Conservation (phyloP, 306 rosid genomes). For the Psophocarpus tetragonolobus region DNA sequence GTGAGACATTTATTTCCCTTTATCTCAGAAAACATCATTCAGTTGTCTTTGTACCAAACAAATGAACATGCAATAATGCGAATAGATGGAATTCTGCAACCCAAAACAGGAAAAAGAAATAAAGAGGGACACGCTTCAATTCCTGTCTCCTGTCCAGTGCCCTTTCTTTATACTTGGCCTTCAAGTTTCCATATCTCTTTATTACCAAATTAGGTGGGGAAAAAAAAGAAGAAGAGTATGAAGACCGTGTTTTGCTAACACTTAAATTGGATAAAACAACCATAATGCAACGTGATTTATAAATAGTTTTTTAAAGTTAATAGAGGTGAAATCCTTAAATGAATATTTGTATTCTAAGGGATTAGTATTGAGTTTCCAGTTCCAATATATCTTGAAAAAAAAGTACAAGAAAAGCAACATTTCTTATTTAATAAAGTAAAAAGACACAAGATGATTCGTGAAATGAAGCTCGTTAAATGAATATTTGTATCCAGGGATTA, state of each 20-base stretch:
- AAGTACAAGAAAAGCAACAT: no score
- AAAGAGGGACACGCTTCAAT: conserved; percentile 11
- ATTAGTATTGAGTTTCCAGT: no score
- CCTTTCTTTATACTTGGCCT: neutral
- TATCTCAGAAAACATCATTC: neutral
- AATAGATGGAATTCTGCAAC: neutral
- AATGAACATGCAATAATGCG: conserved; percentile 30
- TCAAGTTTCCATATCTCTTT: conserved; percentile 33
- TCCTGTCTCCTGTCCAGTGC: neutral
- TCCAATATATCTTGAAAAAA: no score
- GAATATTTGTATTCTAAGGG: no score
- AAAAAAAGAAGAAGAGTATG: neutral
- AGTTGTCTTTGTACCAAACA: conserved; percentile 2
- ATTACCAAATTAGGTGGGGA: neutral
- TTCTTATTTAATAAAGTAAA: no score
- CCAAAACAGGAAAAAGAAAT: conserved; percentile 6
- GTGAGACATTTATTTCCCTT: neutral
- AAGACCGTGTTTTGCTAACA: neutral
- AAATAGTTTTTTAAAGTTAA: no score
- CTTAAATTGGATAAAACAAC: neutral
- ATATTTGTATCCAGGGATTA: no score
- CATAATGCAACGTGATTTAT: no score
- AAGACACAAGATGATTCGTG: no score
- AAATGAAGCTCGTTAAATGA: no score
- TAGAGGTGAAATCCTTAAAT: no score